phyloP scores from a whole-genome alignment of 495 filamentous ascomycete genomes.

The Tuber calosporum region DNA sequence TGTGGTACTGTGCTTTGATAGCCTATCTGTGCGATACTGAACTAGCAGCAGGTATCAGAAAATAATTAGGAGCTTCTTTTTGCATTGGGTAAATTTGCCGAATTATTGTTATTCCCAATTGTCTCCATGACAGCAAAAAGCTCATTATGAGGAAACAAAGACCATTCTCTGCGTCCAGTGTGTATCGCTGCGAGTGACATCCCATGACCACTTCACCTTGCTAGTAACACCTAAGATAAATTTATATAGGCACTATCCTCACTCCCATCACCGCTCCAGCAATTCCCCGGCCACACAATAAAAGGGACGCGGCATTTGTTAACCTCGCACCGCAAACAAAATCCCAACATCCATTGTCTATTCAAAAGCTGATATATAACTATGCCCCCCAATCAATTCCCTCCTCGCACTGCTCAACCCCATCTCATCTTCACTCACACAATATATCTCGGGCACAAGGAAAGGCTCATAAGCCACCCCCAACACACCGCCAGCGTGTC shows the following conservation, averaged over 20 bases:
- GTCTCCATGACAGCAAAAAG: too few species aligned
- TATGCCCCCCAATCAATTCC: neutral
- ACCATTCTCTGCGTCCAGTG: neutral
- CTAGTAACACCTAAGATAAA: neutral
- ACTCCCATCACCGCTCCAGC: neutral
- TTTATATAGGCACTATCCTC: neutral
- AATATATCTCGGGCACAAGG: neutral
- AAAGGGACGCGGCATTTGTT: neutral
- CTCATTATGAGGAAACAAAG: neutral
- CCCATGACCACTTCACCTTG: too few species aligned
- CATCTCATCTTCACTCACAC: neutral
- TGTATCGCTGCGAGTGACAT: neutral
- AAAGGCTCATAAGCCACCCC: neutral
- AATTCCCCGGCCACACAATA: neutral
- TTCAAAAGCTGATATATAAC: neutral
- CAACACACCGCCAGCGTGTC: neutral
- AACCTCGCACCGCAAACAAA: neutral
- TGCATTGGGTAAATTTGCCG: neutral
- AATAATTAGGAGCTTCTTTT: too few species aligned
- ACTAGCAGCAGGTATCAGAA: too few species aligned
- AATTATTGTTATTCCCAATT: neutral
- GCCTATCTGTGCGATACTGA: too few species aligned
- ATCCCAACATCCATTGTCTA: neutral
- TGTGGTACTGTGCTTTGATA: too few species aligned
- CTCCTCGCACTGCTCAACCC: neutral